Base-by-base conservation (phyloP, 164 flowering plant species). In the grape (Vitis vinifera) region DNA sequence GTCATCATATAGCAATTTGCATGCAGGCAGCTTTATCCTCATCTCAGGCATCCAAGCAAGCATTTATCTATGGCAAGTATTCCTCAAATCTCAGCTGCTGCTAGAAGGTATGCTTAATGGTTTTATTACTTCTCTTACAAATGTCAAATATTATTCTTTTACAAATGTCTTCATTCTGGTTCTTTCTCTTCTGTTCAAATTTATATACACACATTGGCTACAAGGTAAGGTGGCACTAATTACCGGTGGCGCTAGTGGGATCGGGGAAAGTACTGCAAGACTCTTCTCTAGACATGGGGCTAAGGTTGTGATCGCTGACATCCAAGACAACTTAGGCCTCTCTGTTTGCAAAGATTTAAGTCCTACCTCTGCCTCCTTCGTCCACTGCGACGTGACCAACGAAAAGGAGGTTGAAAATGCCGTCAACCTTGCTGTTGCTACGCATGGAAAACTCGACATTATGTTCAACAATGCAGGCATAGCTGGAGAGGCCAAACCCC, bases 201-300 rank as follows among this genome's bases (percentile, higher is more conserved):
- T 30, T 9, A 37, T 52, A 10, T 10, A 31, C 19, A 63, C 4
- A 37, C 0, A 59, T 69, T 86, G 88, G 72, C 80, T 94, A 59
- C 87, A 89, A 68, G 93, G 86, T 62, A 92, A 92, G 79, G 90
- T 92, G 49, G 94, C 97, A 1, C 55, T 94, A 64, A 92, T 94
- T 75, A 94, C 97, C 2, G 98, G 98, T 59, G 97, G 86, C 66
- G 95, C 97, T 1, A 88, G 86, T 19, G 98, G 98, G 5, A 86
- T 94, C 8, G 98, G 98, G 10, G 87, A 73, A 71, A 93, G 83
- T 47, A 86, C 97, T 0, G 98, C 97, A 0, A 67, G 73, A 0
- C 86, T 83, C 63, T 94, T 90, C 80, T 71, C 86, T 63, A 73
- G 63, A 70, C 72, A 89, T 48, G 97, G 98, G 0, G 98, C 98